Evolutionary conservation across 441 rosid genomes (phyloP).

Genomic region (Theobroma grandiflorum): DNA sequence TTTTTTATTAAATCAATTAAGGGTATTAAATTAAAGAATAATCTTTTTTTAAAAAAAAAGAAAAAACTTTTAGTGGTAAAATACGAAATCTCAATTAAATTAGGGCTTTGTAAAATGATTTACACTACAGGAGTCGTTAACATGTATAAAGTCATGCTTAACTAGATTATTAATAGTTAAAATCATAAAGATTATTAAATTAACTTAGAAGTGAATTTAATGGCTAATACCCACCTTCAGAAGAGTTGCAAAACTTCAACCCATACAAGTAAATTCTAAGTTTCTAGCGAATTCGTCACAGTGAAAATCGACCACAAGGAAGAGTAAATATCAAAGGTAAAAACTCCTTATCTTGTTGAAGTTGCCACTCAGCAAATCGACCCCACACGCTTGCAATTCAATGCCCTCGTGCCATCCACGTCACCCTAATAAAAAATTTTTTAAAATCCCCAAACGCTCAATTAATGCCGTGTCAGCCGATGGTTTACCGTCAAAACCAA

Average conservation of each 20-base stretch:
- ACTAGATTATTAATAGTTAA: too few relatives aligned
- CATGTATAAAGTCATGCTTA: too few relatives aligned
- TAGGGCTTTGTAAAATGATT: too few relatives aligned
- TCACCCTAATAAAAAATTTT: not conserved
- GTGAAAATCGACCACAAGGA: not conserved
- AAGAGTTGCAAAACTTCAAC: not conserved
- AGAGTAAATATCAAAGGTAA: not conserved
- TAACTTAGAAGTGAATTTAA: not conserved
- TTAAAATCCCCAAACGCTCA: not conserved
- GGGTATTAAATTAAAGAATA: too few relatives aligned
- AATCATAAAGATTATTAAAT: too few relatives aligned
- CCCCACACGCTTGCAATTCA: constrained; percentile 16
- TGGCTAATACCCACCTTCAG: not conserved
- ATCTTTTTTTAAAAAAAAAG: too few relatives aligned
- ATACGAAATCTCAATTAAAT: too few relatives aligned
- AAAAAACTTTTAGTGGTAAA: too few relatives aligned
- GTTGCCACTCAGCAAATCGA: not conserved
- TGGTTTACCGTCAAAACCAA: not conserved
- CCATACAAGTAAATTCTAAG: too few relatives aligned
- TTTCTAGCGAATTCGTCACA: too few relatives aligned
- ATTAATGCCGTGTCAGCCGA: not conserved
- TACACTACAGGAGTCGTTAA: too few relatives aligned
- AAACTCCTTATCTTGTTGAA: not conserved
- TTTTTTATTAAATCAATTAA: too few relatives aligned
- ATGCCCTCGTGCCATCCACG: constrained; percentile 12